phyloP scores from a whole-genome alignment of 164 flowering plant species.

The Stephania cephalantha region DNA sequence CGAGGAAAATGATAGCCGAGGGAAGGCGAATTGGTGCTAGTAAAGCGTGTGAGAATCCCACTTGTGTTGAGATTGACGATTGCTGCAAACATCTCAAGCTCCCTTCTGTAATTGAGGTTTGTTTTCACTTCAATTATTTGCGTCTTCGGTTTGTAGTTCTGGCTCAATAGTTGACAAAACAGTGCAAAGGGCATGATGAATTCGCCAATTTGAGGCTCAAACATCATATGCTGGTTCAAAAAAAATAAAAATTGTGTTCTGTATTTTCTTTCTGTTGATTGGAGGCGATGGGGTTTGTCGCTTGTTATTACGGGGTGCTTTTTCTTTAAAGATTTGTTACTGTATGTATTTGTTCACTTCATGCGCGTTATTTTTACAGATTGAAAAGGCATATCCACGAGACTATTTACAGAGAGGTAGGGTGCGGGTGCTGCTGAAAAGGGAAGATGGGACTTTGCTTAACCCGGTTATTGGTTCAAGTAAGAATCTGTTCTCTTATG shows the following conservation, averaged over 20 bases:
- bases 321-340: background rate
- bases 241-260: too few relatives aligned
- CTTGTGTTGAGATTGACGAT: conserved; percentile 66
- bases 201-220: too few relatives aligned
- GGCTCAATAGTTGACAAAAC: too few relatives aligned
- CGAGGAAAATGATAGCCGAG: conserved; percentile 85
- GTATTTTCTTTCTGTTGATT: too few relatives aligned
- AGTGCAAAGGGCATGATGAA: background rate
- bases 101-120: conserved; percentile 6
- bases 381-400: conserved; percentile 89
- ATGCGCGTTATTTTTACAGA: conserved; percentile 24
- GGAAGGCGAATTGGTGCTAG: conserved; percentile 58
- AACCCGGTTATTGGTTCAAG: conserved; percentile 76
- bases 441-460: conserved; percentile 61
- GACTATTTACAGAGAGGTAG: conserved; percentile 93
- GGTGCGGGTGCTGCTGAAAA: conserved; percentile 75
- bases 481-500: conserved; percentile 30
- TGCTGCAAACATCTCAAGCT: conserved; percentile 65
- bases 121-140: background rate
- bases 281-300: too few relatives aligned
- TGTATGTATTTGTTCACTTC: background rate
- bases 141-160: too few relatives aligned
- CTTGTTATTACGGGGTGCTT: background rate
- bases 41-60: conserved; percentile 88
- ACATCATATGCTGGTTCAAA: too few relatives aligned